A percentile compares a stretch with the other conserved stretches of the same genome.
Evolutionary conservation across 208 protist genomes (phyloP).

Genomic region (Vickermania spadyakhi): DNA sequence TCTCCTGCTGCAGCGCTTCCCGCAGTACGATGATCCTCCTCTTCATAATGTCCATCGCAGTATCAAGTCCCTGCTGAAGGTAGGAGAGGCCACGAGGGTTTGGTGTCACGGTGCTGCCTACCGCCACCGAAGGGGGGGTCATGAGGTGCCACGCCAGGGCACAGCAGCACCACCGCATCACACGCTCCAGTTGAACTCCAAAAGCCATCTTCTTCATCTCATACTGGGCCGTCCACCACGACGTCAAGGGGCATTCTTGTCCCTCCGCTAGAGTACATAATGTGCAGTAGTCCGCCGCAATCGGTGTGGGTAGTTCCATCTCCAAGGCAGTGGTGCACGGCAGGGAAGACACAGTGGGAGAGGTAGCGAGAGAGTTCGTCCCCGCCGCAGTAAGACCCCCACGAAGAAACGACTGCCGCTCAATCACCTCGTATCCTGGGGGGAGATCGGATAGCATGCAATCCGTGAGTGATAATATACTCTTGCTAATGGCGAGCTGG

Average conservation of each 20-base stretch:
- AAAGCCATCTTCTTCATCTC: constrained; percentile 9
- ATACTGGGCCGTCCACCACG: constrained; percentile 17
- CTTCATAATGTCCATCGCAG: constrained; percentile 46
- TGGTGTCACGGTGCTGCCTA: too few relatives aligned
- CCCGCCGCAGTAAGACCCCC: neutral
- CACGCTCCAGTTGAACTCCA: constrained; percentile 14
- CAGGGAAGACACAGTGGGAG: neutral
- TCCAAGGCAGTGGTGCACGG: neutral
- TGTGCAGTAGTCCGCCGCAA: constrained; percentile 3
- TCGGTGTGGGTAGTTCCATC: neutral
- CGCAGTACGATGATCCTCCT: constrained; percentile 68
- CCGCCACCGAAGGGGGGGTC: constrained; percentile 9
- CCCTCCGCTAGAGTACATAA: constrained; percentile 2
- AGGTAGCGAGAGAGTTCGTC: neutral
- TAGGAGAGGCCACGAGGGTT: neutral
- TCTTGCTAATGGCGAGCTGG: neutral
- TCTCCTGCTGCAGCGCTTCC: constrained; percentile 69
- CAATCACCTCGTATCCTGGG: neutral
- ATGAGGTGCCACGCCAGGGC: constrained; percentile 19
- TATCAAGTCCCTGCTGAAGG: constrained; percentile 28
- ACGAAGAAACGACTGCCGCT: neutral
- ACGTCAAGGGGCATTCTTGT: neutral
- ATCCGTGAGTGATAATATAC: neutral
- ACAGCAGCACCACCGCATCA: constrained; percentile 18
- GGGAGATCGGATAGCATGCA: neutral